Evolutionary conservation across 1,284 basidiomycete species (phyloP), one percentile per base, ranked within the genome.

Genomic region (Ganoderma boninense): DNA sequence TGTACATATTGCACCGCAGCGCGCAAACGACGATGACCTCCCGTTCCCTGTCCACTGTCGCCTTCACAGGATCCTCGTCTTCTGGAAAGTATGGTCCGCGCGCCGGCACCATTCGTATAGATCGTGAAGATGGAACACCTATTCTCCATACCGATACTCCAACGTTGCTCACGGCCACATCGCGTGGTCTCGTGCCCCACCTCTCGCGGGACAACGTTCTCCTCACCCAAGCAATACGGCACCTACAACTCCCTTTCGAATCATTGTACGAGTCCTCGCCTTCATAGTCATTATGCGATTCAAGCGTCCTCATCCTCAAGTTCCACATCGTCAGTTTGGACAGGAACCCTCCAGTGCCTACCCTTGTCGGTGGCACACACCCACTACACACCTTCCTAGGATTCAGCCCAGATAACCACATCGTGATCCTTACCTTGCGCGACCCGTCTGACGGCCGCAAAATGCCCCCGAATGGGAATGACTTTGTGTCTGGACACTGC

Each of bases 171-270:
- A 84, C 88, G 0, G 80, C 86, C 5, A 92, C 93, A 10, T 91
- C 90, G 59, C 89, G 92, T 32, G 94, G 94, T 0, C 82, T 92
- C 35, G 84, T 95, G 0, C 90, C 91, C 2, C 94, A 95, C 80
- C 82, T 95, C 6, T 91, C 92, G 10, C 82, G 86, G 49, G 93
- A 94, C 75, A 88, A 93, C 72, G 81, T 86, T 11, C 76, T 77
- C 20, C 69, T 77, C 29, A 87, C 88, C 1, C 77, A 82, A 8
- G 84, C 87, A 0, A 85, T 92, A 42, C 84, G 79, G 69, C 92
- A 90, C 87, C 80, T 93, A 0, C 85, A 92, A 73, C 80, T 94
- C 0, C 88, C 93, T 0, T 94, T 94, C 75, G 94, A 95, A 80
- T 87, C 90, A 35, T 95, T 95, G 94, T 95, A 79, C 87, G 93